A percentile compares a stretch with the other conserved stretches of the same genome.
Evolutionary conservation across 1,284 basidiomycete genomes (phyloP).

Genomic region (Pseudozyma flocculosa): DNA sequence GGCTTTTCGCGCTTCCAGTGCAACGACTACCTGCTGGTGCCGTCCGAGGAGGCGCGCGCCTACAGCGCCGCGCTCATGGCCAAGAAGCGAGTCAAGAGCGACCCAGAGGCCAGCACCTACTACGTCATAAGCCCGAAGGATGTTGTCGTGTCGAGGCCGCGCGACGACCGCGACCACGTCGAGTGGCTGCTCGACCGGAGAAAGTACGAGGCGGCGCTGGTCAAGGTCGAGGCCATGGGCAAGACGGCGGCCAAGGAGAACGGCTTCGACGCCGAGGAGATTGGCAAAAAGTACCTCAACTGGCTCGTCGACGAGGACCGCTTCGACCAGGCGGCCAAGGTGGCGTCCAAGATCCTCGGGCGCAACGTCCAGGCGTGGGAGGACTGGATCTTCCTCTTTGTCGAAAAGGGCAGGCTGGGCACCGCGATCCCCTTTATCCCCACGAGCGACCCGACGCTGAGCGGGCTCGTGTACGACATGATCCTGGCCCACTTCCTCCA

Average conservation of each 20-base stretch:
- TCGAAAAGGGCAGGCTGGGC: constrained; percentile 77
- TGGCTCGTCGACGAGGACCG: constrained; percentile 65
- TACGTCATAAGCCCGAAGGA: constrained; percentile 83
- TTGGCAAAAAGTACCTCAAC: constrained; percentile 50
- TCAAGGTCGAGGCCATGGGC: constrained; percentile 73
- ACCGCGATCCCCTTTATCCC: constrained; percentile 87
- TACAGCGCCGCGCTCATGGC: constrained; percentile 30
- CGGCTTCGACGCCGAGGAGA: constrained; percentile 65
- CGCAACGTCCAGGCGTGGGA: constrained; percentile 83
- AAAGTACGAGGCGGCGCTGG: constrained; percentile 84
- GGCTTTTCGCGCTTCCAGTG: constrained; percentile 83
- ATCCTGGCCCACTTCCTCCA: constrained; percentile 82
- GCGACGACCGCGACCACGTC: constrained; percentile 87
- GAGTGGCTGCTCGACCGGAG: constrained; percentile 85
- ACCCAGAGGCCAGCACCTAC: constrained; percentile 60
- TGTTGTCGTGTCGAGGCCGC: constrained; percentile 77
- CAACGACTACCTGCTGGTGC: constrained; percentile 80
- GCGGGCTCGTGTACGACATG: constrained; percentile 89
- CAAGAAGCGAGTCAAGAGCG: constrained; percentile 18
- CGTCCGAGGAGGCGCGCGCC: constrained; percentile 37
- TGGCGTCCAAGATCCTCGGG: constrained; percentile 84
- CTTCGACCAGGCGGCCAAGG: constrained; percentile 75
- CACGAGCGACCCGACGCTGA: constrained; percentile 75
- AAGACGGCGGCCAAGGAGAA: constrained; percentile 28
- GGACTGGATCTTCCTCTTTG: constrained; percentile 89